Percentiles rank a stretch among this genome's conserved stretches.
phyloP scores from a whole-genome alignment of 176 grass and related monocot genomes.

The Rhynchospora pubera region DNA sequence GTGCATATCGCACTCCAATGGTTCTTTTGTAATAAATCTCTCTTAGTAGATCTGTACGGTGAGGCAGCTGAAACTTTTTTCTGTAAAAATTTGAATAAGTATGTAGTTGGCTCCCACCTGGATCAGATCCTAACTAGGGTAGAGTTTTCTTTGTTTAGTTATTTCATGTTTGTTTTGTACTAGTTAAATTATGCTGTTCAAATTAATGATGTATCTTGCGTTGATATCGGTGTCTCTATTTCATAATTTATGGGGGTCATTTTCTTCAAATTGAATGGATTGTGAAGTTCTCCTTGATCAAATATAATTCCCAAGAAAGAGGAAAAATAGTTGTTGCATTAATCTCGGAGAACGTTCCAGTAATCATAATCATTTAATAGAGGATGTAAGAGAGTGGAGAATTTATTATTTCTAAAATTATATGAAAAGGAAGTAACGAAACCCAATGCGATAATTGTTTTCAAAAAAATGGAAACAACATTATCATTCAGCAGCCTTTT shows the following conservation, averaged over 20 bases:
- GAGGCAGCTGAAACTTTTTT: neutral
- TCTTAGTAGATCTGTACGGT: conserved; percentile 4
- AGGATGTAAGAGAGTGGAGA: neutral
- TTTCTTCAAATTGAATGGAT: neutral
- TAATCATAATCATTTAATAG: neutral
- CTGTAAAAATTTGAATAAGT: conserved; percentile 19
- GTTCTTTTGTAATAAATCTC: conserved; percentile 9
- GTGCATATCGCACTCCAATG: neutral
- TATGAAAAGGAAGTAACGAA: neutral
- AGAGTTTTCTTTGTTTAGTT: conserved; percentile 9
- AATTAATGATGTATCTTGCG: neutral
- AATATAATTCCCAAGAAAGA: neutral
- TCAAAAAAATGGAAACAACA: neutral
- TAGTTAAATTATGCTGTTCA: conserved; percentile 7
- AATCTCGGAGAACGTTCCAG: neutral
- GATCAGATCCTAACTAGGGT: conserved; percentile 5
- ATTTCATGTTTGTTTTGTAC: neutral
- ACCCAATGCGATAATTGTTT: neutral
- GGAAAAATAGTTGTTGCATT: neutral
- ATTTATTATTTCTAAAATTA: neutral
- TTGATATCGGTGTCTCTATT: neutral
- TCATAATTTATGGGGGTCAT: neutral
- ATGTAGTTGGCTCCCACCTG: neutral
- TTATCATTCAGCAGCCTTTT: neutral
- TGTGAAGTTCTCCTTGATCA: neutral